Base-by-base conservation (phyloP, 805 yeast genomes). In the Metschnikowia similis region DNA sequence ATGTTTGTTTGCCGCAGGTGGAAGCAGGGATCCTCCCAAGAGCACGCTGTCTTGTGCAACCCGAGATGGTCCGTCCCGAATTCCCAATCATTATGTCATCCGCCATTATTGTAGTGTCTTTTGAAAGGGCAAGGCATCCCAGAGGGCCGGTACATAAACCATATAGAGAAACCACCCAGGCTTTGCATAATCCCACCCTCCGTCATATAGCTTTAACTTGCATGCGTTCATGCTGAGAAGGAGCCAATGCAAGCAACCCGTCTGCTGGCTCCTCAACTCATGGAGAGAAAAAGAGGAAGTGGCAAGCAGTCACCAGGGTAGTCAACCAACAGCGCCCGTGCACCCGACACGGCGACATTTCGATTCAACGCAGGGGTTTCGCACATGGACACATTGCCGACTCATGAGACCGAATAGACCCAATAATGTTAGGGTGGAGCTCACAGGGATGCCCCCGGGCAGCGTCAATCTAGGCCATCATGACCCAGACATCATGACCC, bases 361-460 rank as follows among this genome's bases (percentile, higher is more conserved):
- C 37, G 29, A n/a, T 27, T 39, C 34, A 26, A 31, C 27, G 11
- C 29, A 48, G 17, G 38, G 47, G 40, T 3, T 16, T 27, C 39
- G 14, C 28, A 59, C 14, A 79, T 69, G 57, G 75, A 71, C 39
- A 75, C 70, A 8, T 76, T 84, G 4, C 76, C 82, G 3, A 67
- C 79, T 2, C 81, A 82, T 39, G 82, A 83, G 41, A 71, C 72
- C 42, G 77, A 75, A 55, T 82, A 81, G 62, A 79, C 78, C 56
- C 80, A 79, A 2, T 2, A 17, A 2, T 17, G 21, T 17, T 17
- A 17, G 21, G 21, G 21, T 5, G 3, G 21, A 21, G 21, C 5
- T 21, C 21, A 21, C 21, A 21, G 21, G 21, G 21, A 21, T 21
- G 21, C 21, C 5, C 21, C 21, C 21, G 21, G 21, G 5, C 21